Conservation (phyloP, 129 eudicot genomes). For the Centrapalus pauciflorus region DNA sequence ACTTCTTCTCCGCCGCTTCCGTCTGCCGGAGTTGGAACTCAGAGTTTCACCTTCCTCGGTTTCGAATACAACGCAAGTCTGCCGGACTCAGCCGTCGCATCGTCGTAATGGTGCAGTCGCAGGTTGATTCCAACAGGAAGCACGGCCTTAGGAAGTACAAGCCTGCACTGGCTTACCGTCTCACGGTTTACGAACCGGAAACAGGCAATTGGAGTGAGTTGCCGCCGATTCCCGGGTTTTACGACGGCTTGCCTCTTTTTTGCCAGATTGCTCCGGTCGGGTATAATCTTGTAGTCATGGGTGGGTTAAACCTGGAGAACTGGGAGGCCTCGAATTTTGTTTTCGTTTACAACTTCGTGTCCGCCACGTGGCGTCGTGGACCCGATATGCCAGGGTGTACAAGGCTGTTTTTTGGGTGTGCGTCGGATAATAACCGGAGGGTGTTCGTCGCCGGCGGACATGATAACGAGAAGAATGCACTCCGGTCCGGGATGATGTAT, state of each 20-base stretch:
- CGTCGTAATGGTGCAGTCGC: constrained; percentile 59
- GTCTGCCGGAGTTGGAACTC: constrained; percentile 55
- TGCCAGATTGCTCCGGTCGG: constrained; percentile 71
- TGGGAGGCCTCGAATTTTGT: constrained; percentile 56
- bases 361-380: constrained; percentile 78
- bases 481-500: constrained; percentile 59
- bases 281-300: constrained; percentile 65
- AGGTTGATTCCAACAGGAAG: constrained; percentile 19
- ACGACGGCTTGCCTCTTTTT: constrained; percentile 66
- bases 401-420: constrained; percentile 72
- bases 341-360: constrained; percentile 45
- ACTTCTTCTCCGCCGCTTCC: constrained; percentile 43
- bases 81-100: constrained; percentile 42
- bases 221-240: constrained; percentile 44
- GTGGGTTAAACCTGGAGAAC: constrained; percentile 73
- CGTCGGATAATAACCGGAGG: constrained; percentile 48
- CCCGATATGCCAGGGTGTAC: constrained; percentile 65
- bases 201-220: constrained; percentile 55
- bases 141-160: constrained; percentile 24
- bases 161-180: constrained; percentile 43
- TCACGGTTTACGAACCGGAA: constrained; percentile 58
- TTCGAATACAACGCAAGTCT: constrained; percentile 34
- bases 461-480: constrained; percentile 66
- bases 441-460: constrained; percentile 94
- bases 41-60: constrained; percentile 38